Base-by-base conservation (phyloP, 2,329 filamentous ascomycete genomes). In the Pyrenophora seminiperda region DNA sequence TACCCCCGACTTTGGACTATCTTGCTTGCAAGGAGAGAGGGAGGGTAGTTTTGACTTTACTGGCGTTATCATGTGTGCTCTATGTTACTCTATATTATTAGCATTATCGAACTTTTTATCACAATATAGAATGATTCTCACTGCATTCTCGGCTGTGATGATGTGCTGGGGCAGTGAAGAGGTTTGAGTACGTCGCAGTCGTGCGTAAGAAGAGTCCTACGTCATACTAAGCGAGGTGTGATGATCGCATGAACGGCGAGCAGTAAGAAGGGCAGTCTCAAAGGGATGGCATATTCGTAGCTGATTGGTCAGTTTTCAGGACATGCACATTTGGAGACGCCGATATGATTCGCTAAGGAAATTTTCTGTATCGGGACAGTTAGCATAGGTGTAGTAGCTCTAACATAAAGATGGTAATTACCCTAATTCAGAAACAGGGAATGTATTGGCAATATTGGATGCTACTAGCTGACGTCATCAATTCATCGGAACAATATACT, bases 81-180 rank as follows among this genome's bases (percentile, higher is more conserved):
- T n/a, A n/a, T n/a, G n/a, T n/a, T n/a, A 32, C 10, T 20, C 27
- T 34, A 41, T 47, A 47, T 37, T 41, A 29, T 29, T 19, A 34
- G 37, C 44, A 41, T 41, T 30, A 24, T 41, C 41, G 37, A 29
- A 4, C 7, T 15, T 9, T 14, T 17, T 4, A 4, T 27, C 13
- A 27, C 24, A 27, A 10, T 11, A 10, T 27, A 9, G n/a, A n/a
- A n/a, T 9, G 22, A 7, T 7, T 7, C 22, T 27, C 7, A 10
- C 7, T 5, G 22, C 7, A 7, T 27, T 27, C 10, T 27, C 24
- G 20, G 9, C 14, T 36, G 32, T 18, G 13, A 20, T 13, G 17
- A 17, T 20, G 32, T 45, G 32, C 32, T 36, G 17, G 24, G 9
- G 22, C 22, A 37, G 32, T 37, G 41, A 45, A 45, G 41, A 34